These are phyloP conservation scores for Holtermanniella nyarrowii DNA, from an alignment of 768 basidiomycete genomes.

Conservation along the genomic window DNA sequence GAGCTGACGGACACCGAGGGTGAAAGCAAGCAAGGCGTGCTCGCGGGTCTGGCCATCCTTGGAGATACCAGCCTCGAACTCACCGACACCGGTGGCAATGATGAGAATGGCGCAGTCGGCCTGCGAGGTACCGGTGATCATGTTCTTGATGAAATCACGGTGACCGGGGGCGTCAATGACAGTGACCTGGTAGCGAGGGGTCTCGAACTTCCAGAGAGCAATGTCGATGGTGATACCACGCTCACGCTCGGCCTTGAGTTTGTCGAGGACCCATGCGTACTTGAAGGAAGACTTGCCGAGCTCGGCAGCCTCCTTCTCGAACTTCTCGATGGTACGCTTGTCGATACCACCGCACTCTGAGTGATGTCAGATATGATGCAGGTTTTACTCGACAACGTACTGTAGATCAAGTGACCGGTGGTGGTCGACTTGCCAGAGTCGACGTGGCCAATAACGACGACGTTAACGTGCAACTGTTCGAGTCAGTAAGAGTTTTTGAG, in stretches of 20 bases:
- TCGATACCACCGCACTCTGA: slow-evolving; percentile 98
- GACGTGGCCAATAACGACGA: slow-evolving; percentile 87
- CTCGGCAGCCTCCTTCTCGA: slow-evolving; percentile 99
- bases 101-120: slow-evolving; percentile 99
- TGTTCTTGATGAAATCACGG: slow-evolving; percentile 99
- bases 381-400: not conserved
- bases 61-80: slow-evolving; percentile 99
- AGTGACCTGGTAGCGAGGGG: slow-evolving; percentile 81
- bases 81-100: slow-evolving; percentile 98
- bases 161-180: slow-evolving; percentile 93
- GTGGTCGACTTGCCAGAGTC: slow-evolving; percentile 99
- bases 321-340: slow-evolving; percentile 65
- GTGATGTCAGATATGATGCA: not conserved
- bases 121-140: slow-evolving; percentile 99
- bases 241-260: slow-evolving; percentile 99
- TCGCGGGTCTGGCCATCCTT: slow-evolving; percentile 99
- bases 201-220: slow-evolving; percentile 99
- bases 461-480: slow-evolving; percentile 38
- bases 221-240: slow-evolving; percentile 99
- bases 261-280: slow-evolving; percentile 96
- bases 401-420: slow-evolving; percentile 99
- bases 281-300: slow-evolving; percentile 76
- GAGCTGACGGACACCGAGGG: slow-evolving; percentile 99
- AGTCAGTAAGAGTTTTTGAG: not conserved
- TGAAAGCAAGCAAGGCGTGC: slow-evolving; percentile 99